A percentile compares a stretch with the other conserved stretches of the same genome.
Conservation (phyloP, 768 basidiomycete genomes). For the Infundibulicybe gibba region DNA sequence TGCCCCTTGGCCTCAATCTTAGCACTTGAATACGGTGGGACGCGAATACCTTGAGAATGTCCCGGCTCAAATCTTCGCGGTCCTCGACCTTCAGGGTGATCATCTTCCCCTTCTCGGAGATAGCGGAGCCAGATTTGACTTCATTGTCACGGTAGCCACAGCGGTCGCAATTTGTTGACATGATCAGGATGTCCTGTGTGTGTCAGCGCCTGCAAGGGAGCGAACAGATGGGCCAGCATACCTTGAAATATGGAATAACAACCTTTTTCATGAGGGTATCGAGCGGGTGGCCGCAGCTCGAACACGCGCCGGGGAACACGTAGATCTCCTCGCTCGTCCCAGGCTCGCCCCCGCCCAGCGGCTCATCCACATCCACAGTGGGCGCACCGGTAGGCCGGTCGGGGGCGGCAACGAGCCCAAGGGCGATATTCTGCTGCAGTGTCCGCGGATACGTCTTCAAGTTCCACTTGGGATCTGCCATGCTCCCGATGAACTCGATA, state of each 20-base stretch:
- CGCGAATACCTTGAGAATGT: slow-evolving; percentile 87
- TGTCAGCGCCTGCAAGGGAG: too few relatives aligned
- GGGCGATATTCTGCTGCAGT: slow-evolving; percentile 69
- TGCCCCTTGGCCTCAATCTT: slow-evolving; percentile 94
- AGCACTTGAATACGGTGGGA: background rate
- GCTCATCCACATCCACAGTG: background rate
- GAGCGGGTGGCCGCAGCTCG: slow-evolving; percentile 78
- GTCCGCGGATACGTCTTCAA: slow-evolving; percentile 80
- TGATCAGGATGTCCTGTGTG: slow-evolving; percentile 93
- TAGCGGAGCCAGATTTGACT: too few relatives aligned
- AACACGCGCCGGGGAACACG: slow-evolving; percentile 84
- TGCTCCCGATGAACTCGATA: slow-evolving; percentile 83
- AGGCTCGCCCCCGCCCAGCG: too few relatives aligned
- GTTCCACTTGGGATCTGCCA: slow-evolving; percentile 92
- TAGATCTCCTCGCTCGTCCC: slow-evolving; percentile 78
- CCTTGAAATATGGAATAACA: slow-evolving; percentile 99
- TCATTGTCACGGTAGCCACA: too few relatives aligned
- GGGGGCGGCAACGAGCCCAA: slow-evolving; percentile 66
- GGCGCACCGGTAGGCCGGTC: slow-evolving; percentile 20
- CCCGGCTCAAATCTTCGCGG: slow-evolving; percentile 86
- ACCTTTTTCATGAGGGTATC: slow-evolving; percentile 93
- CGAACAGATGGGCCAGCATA: too few relatives aligned
- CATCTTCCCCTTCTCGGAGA: slow-evolving; percentile 81
- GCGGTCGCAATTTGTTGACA: too few relatives aligned
- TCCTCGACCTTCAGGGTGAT: slow-evolving; percentile 91